phyloP scores from a whole-genome alignment of 164 flowering plant genomes.

The Vitis cinerea region DNA sequence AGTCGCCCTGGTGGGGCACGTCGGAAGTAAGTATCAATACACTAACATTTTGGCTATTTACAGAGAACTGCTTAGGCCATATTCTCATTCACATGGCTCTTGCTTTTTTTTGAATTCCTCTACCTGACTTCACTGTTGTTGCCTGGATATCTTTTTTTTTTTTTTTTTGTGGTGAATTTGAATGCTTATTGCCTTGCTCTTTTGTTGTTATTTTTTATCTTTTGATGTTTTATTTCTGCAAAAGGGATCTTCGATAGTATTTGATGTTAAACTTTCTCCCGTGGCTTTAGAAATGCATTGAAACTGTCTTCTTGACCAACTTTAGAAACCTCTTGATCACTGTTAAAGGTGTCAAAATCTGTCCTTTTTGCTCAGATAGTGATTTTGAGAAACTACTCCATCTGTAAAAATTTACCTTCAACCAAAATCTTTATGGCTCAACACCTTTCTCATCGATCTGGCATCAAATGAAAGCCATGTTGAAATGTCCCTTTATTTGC shows the following conservation, averaged over 20 bases:
- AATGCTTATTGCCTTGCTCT: not conserved
- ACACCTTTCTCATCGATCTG: no score
- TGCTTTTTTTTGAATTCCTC: not conserved
- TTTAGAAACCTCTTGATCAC: no score
- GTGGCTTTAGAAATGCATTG: not conserved
- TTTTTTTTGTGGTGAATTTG: not conserved
- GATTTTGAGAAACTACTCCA: no score
- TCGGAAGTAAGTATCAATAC: constrained; percentile 55
- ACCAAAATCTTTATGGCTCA: no score
- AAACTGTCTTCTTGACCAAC: no score
- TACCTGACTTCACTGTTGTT: not conserved
- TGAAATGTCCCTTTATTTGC: no score
- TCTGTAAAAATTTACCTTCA: no score
- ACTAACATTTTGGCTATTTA: not conserved
- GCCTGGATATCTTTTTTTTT: not conserved
- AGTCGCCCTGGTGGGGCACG: constrained; percentile 99
- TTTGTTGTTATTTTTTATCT: not conserved
- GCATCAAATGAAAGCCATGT: no score
- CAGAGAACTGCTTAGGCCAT: not conserved
- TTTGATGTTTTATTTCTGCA: not conserved
- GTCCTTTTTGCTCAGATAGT: no score
- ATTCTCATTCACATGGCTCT: not conserved
- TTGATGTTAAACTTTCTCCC: not conserved
- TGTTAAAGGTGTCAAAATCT: no score
- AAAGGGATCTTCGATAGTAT: not conserved